Percentiles rank a stretch among this genome's conserved stretches.
phyloP scores from a whole-genome alignment of 116 monocot genomes.

The Dioscorea cayenensis region DNA sequence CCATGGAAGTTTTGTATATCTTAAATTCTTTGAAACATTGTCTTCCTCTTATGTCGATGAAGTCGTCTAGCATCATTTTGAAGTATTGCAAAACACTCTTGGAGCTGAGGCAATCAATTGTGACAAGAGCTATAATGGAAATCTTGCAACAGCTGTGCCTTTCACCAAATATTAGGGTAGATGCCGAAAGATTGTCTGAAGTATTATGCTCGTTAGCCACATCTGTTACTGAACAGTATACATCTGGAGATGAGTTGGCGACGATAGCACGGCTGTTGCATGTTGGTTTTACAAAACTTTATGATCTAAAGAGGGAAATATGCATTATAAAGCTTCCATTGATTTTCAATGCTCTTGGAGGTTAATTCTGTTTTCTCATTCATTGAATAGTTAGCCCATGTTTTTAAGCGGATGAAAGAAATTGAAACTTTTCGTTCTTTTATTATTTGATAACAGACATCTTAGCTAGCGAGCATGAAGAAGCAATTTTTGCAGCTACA shows the following conservation, averaged over 20 bases:
- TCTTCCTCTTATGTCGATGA: conserved; percentile 59
- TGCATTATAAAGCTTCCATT: conserved; percentile 66
- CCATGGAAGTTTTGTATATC: conserved; percentile 60
- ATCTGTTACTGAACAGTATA: conserved; percentile 47
- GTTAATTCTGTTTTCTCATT: conserved; percentile 22
- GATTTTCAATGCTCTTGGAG: conserved; percentile 71
- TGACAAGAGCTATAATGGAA: conserved; percentile 72
- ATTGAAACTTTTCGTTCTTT: conserved; percentile 2
- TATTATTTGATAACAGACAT: conserved; percentile 45
- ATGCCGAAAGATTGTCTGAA: conserved; percentile 52
- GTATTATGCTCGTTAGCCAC: conserved; percentile 58
- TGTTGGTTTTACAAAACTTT: conserved; percentile 58
- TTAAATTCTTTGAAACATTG: conserved; percentile 60
- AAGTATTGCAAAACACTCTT: conserved; percentile 56
- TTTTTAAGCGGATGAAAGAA: neutral
- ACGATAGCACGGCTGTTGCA: conserved; percentile 63
- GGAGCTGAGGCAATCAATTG: conserved; percentile 50
- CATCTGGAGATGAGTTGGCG: conserved; percentile 68
- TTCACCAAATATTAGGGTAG: conserved; percentile 31
- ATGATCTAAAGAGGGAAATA: conserved; percentile 40
- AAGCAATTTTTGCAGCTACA: conserved; percentile 69
- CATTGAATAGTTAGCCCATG: neutral
- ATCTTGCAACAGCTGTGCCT: conserved; percentile 60
- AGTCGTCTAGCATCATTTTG: conserved; percentile 41
- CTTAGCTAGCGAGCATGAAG: conserved; percentile 77